Evolutionary conservation across 1,284 basidiomycete genomes (phyloP).

Genomic region (Tetrapyrgos nigripes): DNA sequence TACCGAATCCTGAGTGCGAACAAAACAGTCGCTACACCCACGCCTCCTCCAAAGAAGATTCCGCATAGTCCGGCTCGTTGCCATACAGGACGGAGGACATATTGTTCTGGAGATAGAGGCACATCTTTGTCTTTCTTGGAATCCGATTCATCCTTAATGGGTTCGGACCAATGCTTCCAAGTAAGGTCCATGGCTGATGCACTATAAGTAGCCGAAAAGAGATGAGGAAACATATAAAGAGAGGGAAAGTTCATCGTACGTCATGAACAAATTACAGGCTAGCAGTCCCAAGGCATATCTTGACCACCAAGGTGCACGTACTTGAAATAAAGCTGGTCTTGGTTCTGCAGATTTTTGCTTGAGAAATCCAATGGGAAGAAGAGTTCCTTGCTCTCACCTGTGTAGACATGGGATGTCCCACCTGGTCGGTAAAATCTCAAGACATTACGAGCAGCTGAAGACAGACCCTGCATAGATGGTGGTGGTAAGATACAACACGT

Average conservation of each 20-base stretch:
- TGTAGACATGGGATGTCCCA: constrained; percentile 14
- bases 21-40: constrained; percentile 37
- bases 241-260: constrained; percentile 34
- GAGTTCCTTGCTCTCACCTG: no score
- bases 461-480: neutral
- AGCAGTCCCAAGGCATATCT: constrained; percentile 42
- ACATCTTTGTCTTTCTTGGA: constrained; percentile 18
- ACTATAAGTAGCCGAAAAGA: constrained; percentile 24
- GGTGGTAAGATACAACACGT: neutral
- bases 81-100: constrained; percentile 42
- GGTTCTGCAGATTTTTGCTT: no score
- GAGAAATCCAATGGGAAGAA: no score
- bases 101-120: constrained; percentile 18
- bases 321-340: constrained; percentile 23
- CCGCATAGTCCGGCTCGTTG: constrained; percentile 40
- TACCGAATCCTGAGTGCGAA: constrained; percentile 41
- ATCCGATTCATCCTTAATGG: constrained; percentile 24
- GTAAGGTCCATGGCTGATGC: constrained; percentile 42
- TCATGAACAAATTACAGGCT: constrained; percentile 38
- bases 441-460: constrained; percentile 3
- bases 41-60: constrained; percentile 39
- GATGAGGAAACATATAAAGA: neutral
- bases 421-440: constrained; percentile 10
- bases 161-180: constrained; percentile 44
- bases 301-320: constrained; percentile 38